These are phyloP conservation scores for Biscogniauxia mediterranea DNA, from an alignment of 2,329 filamentous ascomycete genomes.

Conservation along the genomic window DNA sequence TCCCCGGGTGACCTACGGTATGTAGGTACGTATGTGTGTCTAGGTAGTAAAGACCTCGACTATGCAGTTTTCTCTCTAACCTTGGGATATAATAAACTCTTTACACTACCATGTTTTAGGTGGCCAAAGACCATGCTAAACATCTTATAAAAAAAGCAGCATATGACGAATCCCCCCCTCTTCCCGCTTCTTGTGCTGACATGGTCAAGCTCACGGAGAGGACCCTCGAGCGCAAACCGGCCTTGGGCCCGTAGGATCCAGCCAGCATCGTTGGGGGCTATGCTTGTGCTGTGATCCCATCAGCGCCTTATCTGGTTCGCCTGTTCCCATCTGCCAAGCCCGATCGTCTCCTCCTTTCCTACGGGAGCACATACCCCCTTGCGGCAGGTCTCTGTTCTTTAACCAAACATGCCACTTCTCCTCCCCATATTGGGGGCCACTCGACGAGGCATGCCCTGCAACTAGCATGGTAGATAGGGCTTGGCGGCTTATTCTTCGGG, in stretches of 20 bases:
- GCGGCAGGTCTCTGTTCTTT: too few species aligned
- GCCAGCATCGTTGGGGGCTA: too few species aligned
- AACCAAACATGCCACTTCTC: neutral
- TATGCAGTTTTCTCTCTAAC: too few species aligned
- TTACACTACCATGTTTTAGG: neutral
- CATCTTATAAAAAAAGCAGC: neutral
- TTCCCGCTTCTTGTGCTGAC: neutral
- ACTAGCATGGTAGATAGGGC: neutral
- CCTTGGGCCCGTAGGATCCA: too few species aligned
- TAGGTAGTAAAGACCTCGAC: too few species aligned
- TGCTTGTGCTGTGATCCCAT: neutral
- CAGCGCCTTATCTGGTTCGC: neutral
- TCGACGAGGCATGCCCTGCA: neutral
- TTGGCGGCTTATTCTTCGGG: neutral
- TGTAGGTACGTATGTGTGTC: too few species aligned
- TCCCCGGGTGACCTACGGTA: too few species aligned
- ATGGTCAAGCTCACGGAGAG: neutral
- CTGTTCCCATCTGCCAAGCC: neutral
- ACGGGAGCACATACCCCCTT: neutral
- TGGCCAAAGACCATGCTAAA: neutral
- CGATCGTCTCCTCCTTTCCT: neutral
- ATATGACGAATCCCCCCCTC: neutral
- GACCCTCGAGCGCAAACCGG: neutral
- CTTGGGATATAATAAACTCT: neutral
- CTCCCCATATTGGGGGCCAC: neutral